phyloP scores from a whole-genome alignment of 2,329 filamentous ascomycete species.

The Colletotrichum musae region DNA sequence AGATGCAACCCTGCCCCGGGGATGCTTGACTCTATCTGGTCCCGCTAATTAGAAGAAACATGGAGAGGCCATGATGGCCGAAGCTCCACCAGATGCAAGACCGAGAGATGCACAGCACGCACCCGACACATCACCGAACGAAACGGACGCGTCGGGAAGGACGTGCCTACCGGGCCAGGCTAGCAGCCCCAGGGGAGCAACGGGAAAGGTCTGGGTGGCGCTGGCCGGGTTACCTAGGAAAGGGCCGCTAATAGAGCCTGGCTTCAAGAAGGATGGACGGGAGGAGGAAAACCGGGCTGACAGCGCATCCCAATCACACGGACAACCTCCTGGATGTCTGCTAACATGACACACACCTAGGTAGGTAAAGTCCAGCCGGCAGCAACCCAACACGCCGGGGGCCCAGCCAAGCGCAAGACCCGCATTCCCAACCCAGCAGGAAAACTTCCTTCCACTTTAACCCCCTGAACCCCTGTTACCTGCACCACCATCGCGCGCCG shows the following conservation, averaged over 20 bases:
- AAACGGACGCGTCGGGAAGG: constrained; percentile 2
- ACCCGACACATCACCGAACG: constrained; percentile 11
- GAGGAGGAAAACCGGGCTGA: constrained; percentile 10
- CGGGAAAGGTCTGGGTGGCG: constrained; percentile 47
- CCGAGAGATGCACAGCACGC: constrained; percentile 22
- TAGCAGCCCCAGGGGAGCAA: constrained; percentile 17
- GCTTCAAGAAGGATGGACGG: background rate
- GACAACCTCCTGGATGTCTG: constrained; percentile 19
- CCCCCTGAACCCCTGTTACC: constrained; percentile 31
- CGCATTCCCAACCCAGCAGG: constrained; percentile 19
- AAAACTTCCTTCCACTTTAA: constrained; percentile 27
- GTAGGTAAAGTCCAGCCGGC: no score
- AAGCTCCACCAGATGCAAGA: constrained; percentile 24
- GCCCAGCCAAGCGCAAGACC: background rate
- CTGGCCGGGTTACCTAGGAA: constrained; percentile 32
- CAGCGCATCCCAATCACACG: constrained; percentile 36
- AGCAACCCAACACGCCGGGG: background rate
- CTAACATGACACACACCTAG: background rate
- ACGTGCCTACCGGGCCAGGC: background rate
- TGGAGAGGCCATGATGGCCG: background rate
- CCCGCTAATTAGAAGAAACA: constrained; percentile 11
- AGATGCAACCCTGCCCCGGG: constrained; percentile 20
- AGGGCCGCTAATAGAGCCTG: constrained; percentile 29
- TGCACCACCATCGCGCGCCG: constrained; percentile 28
- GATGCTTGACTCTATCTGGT: constrained; percentile 18